Evolutionary conservation across 2,329 filamentous ascomycete genomes (phyloP).

Genomic region (Arachnomyces sp.): DNA sequence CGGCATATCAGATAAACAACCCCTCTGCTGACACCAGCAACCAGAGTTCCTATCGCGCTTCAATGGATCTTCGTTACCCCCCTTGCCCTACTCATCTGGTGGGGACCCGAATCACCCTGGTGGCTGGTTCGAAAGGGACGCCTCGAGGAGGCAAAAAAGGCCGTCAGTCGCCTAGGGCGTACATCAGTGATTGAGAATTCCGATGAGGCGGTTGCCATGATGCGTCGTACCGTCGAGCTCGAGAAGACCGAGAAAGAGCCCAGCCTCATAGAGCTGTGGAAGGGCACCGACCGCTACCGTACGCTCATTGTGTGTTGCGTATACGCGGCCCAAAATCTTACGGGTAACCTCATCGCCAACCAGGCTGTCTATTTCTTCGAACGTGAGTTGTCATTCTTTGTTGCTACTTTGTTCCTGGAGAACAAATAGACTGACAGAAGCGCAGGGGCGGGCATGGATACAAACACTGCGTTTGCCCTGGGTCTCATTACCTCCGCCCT

Average conservation of each 20-base stretch:
- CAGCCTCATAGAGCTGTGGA: constrained; percentile 46
- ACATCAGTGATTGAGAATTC: constrained; percentile 29
- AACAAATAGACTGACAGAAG: constrained; percentile 21
- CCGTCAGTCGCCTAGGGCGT: constrained; percentile 45
- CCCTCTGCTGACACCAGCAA: constrained; percentile 26
- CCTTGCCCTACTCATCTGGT: constrained; percentile 41
- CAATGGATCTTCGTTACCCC: constrained; percentile 55
- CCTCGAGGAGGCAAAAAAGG: constrained; percentile 37
- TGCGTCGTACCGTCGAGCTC: constrained; percentile 51
- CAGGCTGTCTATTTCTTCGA: constrained; percentile 56
- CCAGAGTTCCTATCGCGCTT: constrained; percentile 47
- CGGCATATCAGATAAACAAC: constrained; percentile 14
- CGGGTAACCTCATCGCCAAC: constrained; percentile 56
- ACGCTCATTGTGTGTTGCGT: constrained; percentile 51
- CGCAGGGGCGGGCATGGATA: constrained; percentile 53
- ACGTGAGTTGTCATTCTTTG: constrained; percentile 17
- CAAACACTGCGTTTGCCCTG: constrained; percentile 51
- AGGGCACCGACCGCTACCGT: constrained; percentile 48
- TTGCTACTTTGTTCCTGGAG: no score
- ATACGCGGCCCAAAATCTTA: constrained; percentile 53
- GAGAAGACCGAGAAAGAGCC: constrained; percentile 45
- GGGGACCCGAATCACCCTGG: constrained; percentile 45
- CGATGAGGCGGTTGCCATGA: constrained; percentile 49
- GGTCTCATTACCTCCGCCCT: constrained; percentile 59
- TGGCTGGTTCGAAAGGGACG: constrained; percentile 47